A percentile compares a stretch with the other conserved stretches of the same genome.
Conservation (phyloP, 441 rosid species). For the Corymbia calophylla region DNA sequence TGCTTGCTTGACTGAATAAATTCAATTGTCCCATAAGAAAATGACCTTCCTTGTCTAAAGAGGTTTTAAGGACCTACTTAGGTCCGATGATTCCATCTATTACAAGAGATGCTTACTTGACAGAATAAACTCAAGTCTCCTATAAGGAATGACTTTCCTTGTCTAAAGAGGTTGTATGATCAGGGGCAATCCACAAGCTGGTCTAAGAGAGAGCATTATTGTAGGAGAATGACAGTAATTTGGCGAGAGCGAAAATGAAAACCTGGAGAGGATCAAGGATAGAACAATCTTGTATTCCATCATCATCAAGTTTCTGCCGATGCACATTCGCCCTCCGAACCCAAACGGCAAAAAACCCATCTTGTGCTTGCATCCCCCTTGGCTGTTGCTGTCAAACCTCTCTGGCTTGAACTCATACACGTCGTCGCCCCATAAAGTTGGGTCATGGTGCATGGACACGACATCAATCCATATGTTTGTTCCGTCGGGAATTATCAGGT, state of each 20-base stretch:
- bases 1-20: not conserved
- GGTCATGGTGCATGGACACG: conserved; percentile 95
- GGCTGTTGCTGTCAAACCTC: conserved; percentile 53
- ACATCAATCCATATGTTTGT: conserved; percentile 93
- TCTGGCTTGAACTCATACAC: conserved; percentile 76
- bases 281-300: conserved; percentile 83
- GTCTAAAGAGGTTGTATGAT: conserved; percentile 36
- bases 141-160: not conserved
- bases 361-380: conserved; percentile 80
- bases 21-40: too few species aligned
- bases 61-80: too few species aligned
- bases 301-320: conserved; percentile 62
- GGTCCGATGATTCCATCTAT: too few species aligned
- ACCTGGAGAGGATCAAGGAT: conserved; percentile 53
- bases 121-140: not conserved
- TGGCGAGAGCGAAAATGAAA: conserved; percentile 62
- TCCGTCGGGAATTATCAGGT: conserved; percentile 52
- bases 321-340: conserved; percentile 95
- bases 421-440: conserved; percentile 68
- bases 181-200: conserved; percentile 64
- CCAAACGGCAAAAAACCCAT: conserved; percentile 98
- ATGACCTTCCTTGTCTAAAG: too few species aligned
- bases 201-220: conserved; percentile 70
- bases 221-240: conserved; percentile 66
- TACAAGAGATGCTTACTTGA: not conserved